A percentile compares a stretch with the other conserved stretches of the same genome.
These are phyloP conservation scores for Pichia phayaonensis DNA, from an alignment of 805 yeast genomes.

Conservation along the genomic window DNA sequence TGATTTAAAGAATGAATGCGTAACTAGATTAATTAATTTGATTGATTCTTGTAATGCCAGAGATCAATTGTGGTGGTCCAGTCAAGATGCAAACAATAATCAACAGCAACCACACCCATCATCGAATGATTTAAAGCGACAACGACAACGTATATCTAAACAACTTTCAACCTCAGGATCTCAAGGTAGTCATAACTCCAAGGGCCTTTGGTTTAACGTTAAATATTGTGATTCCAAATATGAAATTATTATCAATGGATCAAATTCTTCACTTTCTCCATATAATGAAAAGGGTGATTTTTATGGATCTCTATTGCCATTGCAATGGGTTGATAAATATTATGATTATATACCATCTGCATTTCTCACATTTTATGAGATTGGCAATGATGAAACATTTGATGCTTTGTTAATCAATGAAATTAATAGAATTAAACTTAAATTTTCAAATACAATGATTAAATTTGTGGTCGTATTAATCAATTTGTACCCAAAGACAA, in stretches of 20 bases:
- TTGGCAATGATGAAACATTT: constrained; percentile 21
- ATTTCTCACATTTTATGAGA: constrained; percentile 37
- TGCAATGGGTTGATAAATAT: constrained; percentile 49
- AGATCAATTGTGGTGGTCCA: constrained; percentile 11
- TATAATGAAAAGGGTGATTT: constrained; percentile 31
- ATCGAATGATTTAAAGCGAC: constrained; percentile 1
- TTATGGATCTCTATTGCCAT: constrained; percentile 36
- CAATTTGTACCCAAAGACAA: not conserved
- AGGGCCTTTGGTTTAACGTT: constrained; percentile 11
- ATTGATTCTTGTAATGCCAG: constrained; percentile 6
- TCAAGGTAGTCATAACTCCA: not conserved
- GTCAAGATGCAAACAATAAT: not conserved
- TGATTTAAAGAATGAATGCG: constrained; percentile 20
- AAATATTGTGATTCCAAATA: constrained; percentile 6
- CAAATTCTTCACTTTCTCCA: constrained; percentile 35
- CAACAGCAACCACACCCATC: not conserved
- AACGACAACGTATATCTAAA: not conserved
- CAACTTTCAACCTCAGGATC: not conserved
- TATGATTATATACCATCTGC: constrained; percentile 39
- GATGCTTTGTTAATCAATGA: constrained; percentile 29
- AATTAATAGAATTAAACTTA: constrained; percentile 27
- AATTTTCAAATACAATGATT: constrained; percentile 17
- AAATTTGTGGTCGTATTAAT: constrained; percentile 4
- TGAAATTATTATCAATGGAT: constrained; percentile 9
- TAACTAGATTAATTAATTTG: constrained; percentile 3